phyloP scores from a whole-genome alignment of 257 asterid species.

The Scutellaria barbata region DNA sequence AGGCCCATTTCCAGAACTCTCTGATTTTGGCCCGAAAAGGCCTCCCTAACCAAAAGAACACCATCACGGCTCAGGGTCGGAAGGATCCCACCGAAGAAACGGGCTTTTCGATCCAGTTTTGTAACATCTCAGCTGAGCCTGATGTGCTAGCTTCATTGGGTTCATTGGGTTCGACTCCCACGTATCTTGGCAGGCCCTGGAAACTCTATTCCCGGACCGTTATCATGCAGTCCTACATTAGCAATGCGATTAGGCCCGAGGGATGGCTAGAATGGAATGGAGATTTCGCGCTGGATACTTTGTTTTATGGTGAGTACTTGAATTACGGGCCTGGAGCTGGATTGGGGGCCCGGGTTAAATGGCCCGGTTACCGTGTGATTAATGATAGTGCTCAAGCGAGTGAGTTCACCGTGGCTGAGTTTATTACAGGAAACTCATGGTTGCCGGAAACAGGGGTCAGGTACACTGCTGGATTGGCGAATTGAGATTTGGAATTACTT shows the following conservation, averaged over 20 bases:
- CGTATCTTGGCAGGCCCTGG: constrained; percentile 69
- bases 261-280: constrained; percentile 65
- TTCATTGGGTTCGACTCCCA: constrained; percentile 24
- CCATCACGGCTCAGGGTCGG: constrained; percentile 63
- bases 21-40: constrained; percentile 48
- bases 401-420: constrained; percentile 48
- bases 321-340: constrained; percentile 61
- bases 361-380: constrained; percentile 55
- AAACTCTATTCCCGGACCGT: constrained; percentile 49
- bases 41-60: constrained; percentile 44
- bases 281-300: constrained; percentile 40
- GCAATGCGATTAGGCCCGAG: constrained; percentile 43
- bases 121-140: constrained; percentile 42
- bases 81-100: constrained; percentile 44
- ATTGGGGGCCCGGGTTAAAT: constrained; percentile 47
- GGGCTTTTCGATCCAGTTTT: constrained; percentile 53
- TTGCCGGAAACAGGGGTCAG: constrained; percentile 51
- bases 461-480: constrained; percentile 43
- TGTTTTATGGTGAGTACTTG: constrained; percentile 55
- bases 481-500: not conserved
- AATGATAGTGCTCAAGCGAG: constrained; percentile 42
- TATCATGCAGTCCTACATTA: constrained; percentile 53
- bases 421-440: constrained; percentile 50
- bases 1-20: constrained; percentile 52
- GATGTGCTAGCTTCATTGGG: constrained; percentile 9